phyloP scores from a whole-genome alignment of 208 protist genomes.

The Trypanosoma caninum region DNA sequence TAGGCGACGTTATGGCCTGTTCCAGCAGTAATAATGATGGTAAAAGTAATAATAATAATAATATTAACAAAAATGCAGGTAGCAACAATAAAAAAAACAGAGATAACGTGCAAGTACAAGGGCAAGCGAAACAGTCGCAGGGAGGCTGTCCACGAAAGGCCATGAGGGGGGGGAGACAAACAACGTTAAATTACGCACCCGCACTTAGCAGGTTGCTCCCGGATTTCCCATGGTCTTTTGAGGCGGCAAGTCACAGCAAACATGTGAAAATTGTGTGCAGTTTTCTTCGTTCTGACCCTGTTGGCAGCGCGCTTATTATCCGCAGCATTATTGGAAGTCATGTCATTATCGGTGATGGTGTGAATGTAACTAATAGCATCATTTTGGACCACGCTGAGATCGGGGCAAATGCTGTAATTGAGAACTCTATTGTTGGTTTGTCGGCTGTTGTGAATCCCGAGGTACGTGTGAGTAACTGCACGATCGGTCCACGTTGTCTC shows the following conservation, averaged over 20 bases:
- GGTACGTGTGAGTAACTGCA: conserved; percentile 37
- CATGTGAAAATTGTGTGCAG: conserved; percentile 59
- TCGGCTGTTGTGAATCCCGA: conserved; percentile 47
- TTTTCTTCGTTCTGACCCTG: conserved; percentile 51
- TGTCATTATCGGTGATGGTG: conserved; percentile 54
- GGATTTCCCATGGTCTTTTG: conserved; percentile 53
- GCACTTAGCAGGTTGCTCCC: conserved; percentile 47
- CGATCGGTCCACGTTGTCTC: conserved; percentile 51
- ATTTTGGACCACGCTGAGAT: conserved; percentile 72
- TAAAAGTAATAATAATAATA: no score
- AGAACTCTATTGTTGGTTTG: conserved; percentile 52
- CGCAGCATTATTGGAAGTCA: conserved; percentile 76
- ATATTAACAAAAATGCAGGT: no score
- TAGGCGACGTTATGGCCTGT: no score
- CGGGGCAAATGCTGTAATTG: conserved; percentile 43
- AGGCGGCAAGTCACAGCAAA: conserved; percentile 29
- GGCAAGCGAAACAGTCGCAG: background rate
- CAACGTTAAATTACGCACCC: conserved; percentile 15
- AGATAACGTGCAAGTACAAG: background rate
- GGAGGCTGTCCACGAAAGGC: no score
- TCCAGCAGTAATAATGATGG: no score
- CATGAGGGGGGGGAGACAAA: no score
- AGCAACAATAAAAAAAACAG: conserved; percentile 7
- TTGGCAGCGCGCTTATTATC: conserved; percentile 54
- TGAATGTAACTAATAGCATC: conserved; percentile 67